phyloP scores from a whole-genome alignment of 208 protist genomes.

The Trypanosoma grayi region DNA sequence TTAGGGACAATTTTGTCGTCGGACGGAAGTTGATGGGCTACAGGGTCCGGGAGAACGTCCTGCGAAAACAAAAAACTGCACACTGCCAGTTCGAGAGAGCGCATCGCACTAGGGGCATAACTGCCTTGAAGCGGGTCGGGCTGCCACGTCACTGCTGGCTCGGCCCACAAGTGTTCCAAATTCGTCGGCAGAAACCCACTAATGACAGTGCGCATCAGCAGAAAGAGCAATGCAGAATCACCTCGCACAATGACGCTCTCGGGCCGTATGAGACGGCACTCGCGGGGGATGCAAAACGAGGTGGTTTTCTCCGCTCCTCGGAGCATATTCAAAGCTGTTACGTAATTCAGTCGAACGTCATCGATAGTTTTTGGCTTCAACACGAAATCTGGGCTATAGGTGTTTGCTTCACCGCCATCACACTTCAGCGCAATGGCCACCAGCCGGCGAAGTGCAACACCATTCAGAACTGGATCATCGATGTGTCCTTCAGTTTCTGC shows the following conservation, averaged over 20 bases:
- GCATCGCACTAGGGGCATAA: constrained; percentile 23
- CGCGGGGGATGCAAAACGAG: constrained; percentile 16
- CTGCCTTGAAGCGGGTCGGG: constrained; percentile 16
- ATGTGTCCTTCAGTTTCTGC: constrained; percentile 20
- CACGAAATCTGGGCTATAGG: not conserved
- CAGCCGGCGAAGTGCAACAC: constrained; percentile 55
- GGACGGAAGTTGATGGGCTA: constrained; percentile 45
- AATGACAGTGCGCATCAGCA: constrained; percentile 27
- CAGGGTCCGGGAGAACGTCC: constrained; percentile 52
- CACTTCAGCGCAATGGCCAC: constrained; percentile 16
- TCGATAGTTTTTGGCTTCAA: constrained; percentile 14
- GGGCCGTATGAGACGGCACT: constrained; percentile 36
- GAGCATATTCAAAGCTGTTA: constrained; percentile 3
- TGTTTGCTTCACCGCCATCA: not conserved
- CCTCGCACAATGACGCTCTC: constrained; percentile 39
- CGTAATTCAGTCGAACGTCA: constrained; percentile 21
- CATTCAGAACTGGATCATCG: constrained; percentile 69
- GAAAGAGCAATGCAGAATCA: constrained; percentile 36
- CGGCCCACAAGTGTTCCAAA: constrained; percentile 36
- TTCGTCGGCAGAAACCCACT: constrained; percentile 45
- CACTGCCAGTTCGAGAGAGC: constrained; percentile 38
- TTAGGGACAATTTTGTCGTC: constrained; percentile 56
- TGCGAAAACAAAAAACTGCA: constrained; percentile 47
- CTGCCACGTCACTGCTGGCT: constrained; percentile 42
- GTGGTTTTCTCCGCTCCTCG: constrained; percentile 3